Percentiles rank a stretch among this genome's conserved stretches.
phyloP scores from a whole-genome alignment of 2,329 filamentous ascomycete species.

The Neocatenulostroma microsporum region DNA sequence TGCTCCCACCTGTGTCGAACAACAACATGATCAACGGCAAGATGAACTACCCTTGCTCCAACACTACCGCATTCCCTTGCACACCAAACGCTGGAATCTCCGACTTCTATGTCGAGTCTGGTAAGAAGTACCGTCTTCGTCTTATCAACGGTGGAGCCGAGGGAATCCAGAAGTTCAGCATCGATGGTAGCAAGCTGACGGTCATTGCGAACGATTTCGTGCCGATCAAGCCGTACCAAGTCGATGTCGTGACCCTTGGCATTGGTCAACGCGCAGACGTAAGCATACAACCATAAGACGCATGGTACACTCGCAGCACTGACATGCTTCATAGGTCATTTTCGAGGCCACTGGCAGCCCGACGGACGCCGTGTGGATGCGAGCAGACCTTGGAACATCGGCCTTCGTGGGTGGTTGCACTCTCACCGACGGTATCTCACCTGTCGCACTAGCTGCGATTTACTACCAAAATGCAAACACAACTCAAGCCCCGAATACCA shows the following conservation, averaged over 20 bases:
- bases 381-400: constrained; percentile 23
- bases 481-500: constrained; percentile 42
- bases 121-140: constrained; percentile 33
- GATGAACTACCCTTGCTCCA: constrained; percentile 18
- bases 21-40: constrained; percentile 30
- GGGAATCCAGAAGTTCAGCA: constrained; percentile 31
- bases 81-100: constrained; percentile 24
- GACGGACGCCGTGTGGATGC: constrained; percentile 30
- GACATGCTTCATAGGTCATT: constrained; percentile 32
- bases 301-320: too few species aligned
- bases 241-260: constrained; percentile 32
- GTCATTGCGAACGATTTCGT: constrained; percentile 39
- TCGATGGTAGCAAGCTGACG: constrained; percentile 32
- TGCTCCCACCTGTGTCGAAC: constrained; percentile 25
- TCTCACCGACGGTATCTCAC: constrained; percentile 36
- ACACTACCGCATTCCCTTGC: constrained; percentile 16
- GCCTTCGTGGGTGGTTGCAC: constrained; percentile 30
- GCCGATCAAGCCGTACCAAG: constrained; percentile 29
- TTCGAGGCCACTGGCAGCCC: constrained; percentile 34
- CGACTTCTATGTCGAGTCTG: constrained; percentile 26
- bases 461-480: constrained; percentile 56
- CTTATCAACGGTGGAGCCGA: constrained; percentile 36
- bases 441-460: constrained; percentile 52
- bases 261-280: constrained; percentile 38
- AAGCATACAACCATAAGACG: too few species aligned